Conservation (phyloP, 176 grass and related monocot genomes). For the Thinopyrum elongatum region DNA sequence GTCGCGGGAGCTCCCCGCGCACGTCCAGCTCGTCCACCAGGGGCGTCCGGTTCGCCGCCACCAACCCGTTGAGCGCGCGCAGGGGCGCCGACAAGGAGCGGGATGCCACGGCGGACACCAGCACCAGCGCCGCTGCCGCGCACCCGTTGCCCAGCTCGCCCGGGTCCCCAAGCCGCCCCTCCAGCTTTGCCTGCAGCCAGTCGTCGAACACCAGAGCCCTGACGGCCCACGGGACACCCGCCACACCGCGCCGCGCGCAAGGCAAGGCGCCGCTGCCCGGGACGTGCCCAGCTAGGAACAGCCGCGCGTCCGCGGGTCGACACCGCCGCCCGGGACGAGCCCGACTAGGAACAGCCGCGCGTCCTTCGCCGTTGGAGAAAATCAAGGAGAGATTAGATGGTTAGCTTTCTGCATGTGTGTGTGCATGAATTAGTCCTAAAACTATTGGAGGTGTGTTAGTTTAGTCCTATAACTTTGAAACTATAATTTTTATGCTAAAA, state of each 20-base stretch:
- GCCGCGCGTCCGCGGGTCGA: not conserved
- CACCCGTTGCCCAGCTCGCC: constrained; percentile 48
- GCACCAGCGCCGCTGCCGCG: constrained; percentile 47
- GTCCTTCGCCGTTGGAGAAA: too few relatives aligned
- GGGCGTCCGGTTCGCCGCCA: constrained; percentile 57
- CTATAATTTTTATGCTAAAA: too few relatives aligned
- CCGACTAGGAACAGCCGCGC: too few relatives aligned
- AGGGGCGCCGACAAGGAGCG: constrained; percentile 26
- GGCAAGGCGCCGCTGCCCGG: constrained; percentile 9
- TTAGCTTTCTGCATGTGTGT: too few relatives aligned
- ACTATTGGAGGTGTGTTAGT: too few relatives aligned
- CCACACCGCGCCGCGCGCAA: constrained; percentile 14
- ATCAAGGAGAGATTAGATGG: too few relatives aligned
- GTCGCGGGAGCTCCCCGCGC: constrained; percentile 51
- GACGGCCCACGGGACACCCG: constrained; percentile 27
- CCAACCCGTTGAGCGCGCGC: constrained; percentile 52
- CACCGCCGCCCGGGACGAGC: too few relatives aligned
- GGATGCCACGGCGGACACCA: constrained; percentile 23
- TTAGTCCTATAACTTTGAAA: too few relatives aligned
- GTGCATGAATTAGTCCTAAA: too few relatives aligned
- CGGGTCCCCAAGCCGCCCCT: constrained; percentile 37
- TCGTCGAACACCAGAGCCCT: constrained; percentile 68
- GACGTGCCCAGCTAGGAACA: constrained; percentile 30
- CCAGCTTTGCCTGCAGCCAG: constrained; percentile 29
- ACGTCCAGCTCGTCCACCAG: constrained; percentile 81